Base-by-base conservation (phyloP, 2,329 filamentous ascomycete genomes). In the Xylariaceae sp. region DNA sequence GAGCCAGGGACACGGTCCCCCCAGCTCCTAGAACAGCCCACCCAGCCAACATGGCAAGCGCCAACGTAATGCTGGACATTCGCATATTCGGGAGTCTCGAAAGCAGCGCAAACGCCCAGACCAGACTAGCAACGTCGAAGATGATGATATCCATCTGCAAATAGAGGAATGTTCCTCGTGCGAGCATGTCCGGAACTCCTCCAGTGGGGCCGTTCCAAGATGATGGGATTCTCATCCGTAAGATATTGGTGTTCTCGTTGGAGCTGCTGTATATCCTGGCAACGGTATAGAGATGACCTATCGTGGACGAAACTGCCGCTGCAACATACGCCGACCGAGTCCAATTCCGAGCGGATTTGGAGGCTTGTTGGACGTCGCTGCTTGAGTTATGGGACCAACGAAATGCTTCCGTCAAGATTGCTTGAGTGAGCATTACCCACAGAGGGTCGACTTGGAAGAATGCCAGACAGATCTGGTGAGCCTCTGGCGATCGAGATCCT, bases 111-210 rank as follows among this genome's bases (percentile, higher is more conserved):
- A 53, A 61, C 6, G 53, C 59, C 62, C 62, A 64, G 12, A 47
- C 52, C 9, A 62, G 22, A 39, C 58, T 58, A 39, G 61, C 54
- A 12, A 58, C 17, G 15, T 54, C 48, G 35, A 62, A 61, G 47
- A 63, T 63, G 33, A 60, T 55, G 6, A 58, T 30, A 48, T 64
- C 62, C 40, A 58, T 62, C 50, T 64, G 62, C 11, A 64, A 56
- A 38, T 59, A 64, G 11, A 64, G 51, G 48, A 60, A 62, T 14
- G 62, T 51, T 2, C 61, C 57, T 4, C 51, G 47, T 1, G 52
- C 53, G 14, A 61, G 44, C n/a, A 49, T 39, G 40, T 58, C 49
- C 11, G 50, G 41, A 11, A 51, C 11, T 27, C 50, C 51, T 12
- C 55, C 53, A 32, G 48, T 30, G 35, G 57, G 58, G 1, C 60